A percentile compares a stretch with the other conserved stretches of the same genome.
Evolutionary conservation across 768 basidiomycete genomes (phyloP).

Genomic region (Mycena galericulata): DNA sequence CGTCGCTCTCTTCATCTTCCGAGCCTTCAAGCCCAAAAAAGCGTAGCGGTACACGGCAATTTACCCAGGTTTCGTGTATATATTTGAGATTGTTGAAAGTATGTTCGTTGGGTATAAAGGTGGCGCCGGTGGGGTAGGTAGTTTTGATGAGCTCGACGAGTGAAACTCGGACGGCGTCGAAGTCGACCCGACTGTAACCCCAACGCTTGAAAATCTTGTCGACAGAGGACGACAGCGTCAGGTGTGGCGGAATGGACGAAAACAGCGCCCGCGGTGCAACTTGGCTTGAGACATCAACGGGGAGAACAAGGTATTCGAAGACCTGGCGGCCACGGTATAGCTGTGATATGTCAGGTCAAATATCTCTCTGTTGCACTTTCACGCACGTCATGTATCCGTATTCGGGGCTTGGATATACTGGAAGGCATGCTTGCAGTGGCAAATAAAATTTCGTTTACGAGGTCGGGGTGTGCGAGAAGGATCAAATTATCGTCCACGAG

Average conservation of each 20-base stretch:
- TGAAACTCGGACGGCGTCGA: background rate
- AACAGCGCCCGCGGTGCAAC: background rate
- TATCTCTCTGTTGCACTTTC: background rate
- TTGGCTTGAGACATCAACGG: background rate
- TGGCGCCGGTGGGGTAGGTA: background rate
- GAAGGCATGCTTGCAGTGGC: too few relatives aligned
- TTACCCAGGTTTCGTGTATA: constrained; percentile 1
- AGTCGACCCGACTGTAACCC: background rate
- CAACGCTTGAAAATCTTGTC: background rate
- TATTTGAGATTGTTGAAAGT: background rate
- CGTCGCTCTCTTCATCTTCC: background rate
- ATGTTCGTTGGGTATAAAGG: background rate
- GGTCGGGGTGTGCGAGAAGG: constrained; percentile 3
- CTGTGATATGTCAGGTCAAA: background rate
- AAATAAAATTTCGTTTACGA: background rate
- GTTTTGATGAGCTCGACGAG: background rate
- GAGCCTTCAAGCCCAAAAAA: constrained; percentile 8
- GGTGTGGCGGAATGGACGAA: constrained; percentile 5
- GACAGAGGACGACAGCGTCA: background rate
- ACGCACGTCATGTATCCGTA: constrained; percentile 8
- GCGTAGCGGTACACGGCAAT: background rate
- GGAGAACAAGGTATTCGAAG: constrained; percentile 15
- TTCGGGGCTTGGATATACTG: background rate
- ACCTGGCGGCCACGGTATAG: background rate
- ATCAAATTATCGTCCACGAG: background rate